Evolutionary conservation across 352 stramenopile species (phyloP).

Genomic region (Elongisporangium senticosum): DNA sequence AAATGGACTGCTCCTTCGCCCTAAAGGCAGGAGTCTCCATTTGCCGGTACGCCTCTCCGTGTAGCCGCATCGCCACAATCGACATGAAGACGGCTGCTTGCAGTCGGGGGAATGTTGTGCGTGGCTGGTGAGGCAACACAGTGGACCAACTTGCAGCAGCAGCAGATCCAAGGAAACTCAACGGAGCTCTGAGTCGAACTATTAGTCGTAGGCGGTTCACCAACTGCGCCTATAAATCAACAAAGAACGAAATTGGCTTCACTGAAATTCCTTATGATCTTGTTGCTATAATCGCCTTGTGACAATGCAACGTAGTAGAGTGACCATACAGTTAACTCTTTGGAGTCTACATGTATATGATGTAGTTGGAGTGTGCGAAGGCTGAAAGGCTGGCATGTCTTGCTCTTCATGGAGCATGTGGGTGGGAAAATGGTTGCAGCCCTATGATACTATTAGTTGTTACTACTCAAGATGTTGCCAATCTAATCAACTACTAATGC

Average conservation of each 20-base stretch:
- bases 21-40: not conserved
- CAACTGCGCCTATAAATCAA: not conserved
- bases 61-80: not conserved
- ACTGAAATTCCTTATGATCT: not conserved
- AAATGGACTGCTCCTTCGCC: conserved; percentile 39
- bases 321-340: too few species aligned
- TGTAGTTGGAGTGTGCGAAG: too few species aligned
- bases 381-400: too few species aligned
- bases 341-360: too few species aligned
- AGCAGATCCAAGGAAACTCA: not conserved
- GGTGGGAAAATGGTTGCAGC: too few species aligned
- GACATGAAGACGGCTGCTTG: not conserved
- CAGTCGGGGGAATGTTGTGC: not conserved
- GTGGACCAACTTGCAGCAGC: not conserved
- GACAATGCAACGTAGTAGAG: too few species aligned
- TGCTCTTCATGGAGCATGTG: too few species aligned
- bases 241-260: not conserved
- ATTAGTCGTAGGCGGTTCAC: not conserved
- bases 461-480: too few species aligned
- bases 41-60: not conserved
- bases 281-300: not conserved
- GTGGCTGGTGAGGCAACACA: not conserved
- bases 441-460: too few species aligned
- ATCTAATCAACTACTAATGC: too few species aligned
- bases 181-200: not conserved